phyloP scores from a whole-genome alignment of 441 rosid genomes.

The Adansonia grandidieri region DNA sequence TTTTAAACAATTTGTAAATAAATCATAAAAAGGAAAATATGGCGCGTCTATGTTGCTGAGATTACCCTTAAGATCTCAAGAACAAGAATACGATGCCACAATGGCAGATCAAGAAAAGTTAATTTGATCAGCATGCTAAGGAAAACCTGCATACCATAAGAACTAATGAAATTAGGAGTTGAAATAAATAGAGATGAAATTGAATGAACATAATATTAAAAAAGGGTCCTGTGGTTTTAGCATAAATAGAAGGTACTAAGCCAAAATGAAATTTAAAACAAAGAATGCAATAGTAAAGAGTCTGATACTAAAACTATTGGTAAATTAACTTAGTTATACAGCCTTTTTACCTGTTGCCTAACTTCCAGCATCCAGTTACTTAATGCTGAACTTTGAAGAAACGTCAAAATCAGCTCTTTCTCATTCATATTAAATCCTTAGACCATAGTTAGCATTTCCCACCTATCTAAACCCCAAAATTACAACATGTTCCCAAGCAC shows the following conservation, averaged over 20 bases:
- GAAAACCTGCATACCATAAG: conserved; percentile 71
- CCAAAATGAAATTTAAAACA: conserved; percentile 11
- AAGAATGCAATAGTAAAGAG: neutral
- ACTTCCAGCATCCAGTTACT: conserved; percentile 1
- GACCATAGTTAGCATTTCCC: neutral
- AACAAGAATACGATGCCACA: conserved; percentile 99
- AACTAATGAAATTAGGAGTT: neutral
- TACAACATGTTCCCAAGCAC: conserved; percentile 10
- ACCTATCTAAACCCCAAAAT: conserved; percentile 14
- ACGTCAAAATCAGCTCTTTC: conserved; percentile 7
- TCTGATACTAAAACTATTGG: neutral
- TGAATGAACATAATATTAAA: neutral
- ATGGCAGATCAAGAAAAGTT: conserved; percentile 89
- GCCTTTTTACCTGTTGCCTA: neutral
- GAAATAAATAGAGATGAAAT: conserved; percentile 8
- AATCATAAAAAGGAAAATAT: conserved; percentile 30
- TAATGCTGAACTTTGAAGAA: conserved; percentile 3
- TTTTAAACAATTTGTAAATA: conserved; percentile 14
- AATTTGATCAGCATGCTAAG: conserved; percentile 95
- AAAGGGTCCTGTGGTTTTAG: neutral
- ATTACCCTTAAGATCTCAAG: conserved; percentile 98
- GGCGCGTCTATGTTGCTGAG: conserved; percentile 21
- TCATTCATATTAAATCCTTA: neutral
- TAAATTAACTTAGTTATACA: conserved; percentile 1
- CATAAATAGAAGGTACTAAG: neutral